These are phyloP conservation scores for Naganishia vishniacii DNA, from an alignment of 768 basidiomycete genomes.

Conservation along the genomic window DNA sequence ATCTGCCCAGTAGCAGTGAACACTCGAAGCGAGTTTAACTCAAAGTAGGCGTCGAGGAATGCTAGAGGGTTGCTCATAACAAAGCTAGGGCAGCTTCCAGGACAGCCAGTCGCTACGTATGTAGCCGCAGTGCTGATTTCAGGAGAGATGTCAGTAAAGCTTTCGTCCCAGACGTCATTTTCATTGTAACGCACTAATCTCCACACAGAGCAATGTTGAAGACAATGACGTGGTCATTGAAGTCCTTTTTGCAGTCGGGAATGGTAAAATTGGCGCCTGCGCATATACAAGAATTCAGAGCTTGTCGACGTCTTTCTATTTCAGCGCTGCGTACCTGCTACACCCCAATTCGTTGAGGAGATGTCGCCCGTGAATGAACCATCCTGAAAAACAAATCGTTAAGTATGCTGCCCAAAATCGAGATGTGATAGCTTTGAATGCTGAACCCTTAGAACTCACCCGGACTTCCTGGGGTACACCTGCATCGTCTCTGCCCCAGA, in stretches of 20 bases:
- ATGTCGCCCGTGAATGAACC: conserved; percentile 24
- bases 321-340: neutral
- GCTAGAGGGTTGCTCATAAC: conserved; percentile 59
- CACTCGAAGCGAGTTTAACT: conserved; percentile 59
- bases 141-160: conserved; percentile 23
- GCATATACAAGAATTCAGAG: neutral
- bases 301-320: neutral
- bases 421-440: too few relatives aligned
- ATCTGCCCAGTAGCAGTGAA: conserved; percentile 50
- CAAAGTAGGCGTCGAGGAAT: conserved; percentile 66
- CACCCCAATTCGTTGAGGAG: conserved; percentile 14
- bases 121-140: conserved; percentile 36
- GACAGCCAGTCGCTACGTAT: conserved; percentile 37
- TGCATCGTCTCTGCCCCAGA: conserved; percentile 55
- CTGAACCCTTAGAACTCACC: conserved; percentile 42
- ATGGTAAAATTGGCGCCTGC: conserved; percentile 42
- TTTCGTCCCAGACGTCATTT: conserved; percentile 54
- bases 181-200: conserved; percentile 35
- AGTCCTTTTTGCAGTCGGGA: conserved; percentile 38
- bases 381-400: conserved; percentile 38
- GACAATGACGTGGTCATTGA: conserved; percentile 55
- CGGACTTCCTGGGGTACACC: conserved; percentile 53
- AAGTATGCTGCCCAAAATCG: neutral
- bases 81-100: conserved; percentile 51
- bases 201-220: conserved; percentile 46